Percentiles rank a stretch among this genome's conserved stretches.
Evolutionary conservation across 2,329 filamentous ascomycete genomes (phyloP).

Genomic region (Beauveria scarabaeidicola): DNA sequence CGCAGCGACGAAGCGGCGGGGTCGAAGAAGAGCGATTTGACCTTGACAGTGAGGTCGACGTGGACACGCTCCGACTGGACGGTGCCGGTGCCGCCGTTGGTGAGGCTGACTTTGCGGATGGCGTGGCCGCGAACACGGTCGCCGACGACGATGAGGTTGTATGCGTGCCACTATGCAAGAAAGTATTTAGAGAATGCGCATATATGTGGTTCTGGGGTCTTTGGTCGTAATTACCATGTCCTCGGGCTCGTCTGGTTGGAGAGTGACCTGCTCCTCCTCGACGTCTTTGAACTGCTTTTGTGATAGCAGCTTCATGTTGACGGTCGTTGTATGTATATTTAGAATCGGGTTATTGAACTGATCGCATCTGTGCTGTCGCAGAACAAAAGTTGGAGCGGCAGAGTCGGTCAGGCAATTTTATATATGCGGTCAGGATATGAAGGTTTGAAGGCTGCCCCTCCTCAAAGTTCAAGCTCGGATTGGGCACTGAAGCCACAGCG

Average conservation of each 20-base stretch:
- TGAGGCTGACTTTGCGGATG: conserved; percentile 44
- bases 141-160: conserved; percentile 48
- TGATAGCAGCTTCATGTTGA: conserved; percentile 32
- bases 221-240: conserved; percentile 31
- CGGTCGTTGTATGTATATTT: conserved; percentile 6
- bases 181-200: conserved; percentile 3
- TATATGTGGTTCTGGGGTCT: background rate
- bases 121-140: conserved; percentile 48
- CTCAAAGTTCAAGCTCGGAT: background rate
- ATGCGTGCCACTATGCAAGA: conserved; percentile 45
- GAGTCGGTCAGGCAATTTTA: background rate
- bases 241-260: conserved; percentile 37
- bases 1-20: conserved; percentile 46
- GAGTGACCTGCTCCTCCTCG: conserved; percentile 32
- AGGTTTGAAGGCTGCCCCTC: conserved; percentile 1
- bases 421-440: conserved; percentile 3
- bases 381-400: background rate
- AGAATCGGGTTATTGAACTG: background rate
- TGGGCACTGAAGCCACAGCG: background rate
- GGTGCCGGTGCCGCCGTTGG: conserved; percentile 41
- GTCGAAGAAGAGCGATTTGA: conserved; percentile 51
- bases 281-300: conserved; percentile 29
- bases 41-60: conserved; percentile 47
- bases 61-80: conserved; percentile 43
- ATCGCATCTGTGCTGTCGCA: background rate